Evolutionary conservation across 805 yeast species (phyloP).

Genomic region (Starmerella geochares): DNA sequence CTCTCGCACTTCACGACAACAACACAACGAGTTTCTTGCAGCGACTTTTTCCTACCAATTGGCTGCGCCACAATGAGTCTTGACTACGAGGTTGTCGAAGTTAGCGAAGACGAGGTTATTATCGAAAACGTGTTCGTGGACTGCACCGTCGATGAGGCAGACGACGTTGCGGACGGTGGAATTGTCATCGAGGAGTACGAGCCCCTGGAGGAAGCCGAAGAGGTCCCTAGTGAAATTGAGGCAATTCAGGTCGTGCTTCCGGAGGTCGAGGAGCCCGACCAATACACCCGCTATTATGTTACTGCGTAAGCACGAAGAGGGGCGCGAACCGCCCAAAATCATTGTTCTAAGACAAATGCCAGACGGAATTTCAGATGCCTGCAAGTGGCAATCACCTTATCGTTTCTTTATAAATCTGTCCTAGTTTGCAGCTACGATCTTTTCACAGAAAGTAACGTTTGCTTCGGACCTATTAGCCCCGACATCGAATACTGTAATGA

Average conservation of each 20-base stretch:
- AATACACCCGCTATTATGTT: not conserved
- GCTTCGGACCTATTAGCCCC: no score
- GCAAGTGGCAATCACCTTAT: no score
- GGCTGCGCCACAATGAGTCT: not conserved
- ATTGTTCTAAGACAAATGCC: no score
- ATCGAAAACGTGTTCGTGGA: not conserved
- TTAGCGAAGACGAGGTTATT: not conserved
- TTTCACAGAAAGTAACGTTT: no score
- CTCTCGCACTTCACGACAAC: not conserved
- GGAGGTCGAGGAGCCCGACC: constrained; percentile 10
- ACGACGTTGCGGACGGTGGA: constrained; percentile 1
- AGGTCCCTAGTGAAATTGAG: not conserved
- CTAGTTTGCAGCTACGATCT: no score
- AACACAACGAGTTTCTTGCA: not conserved
- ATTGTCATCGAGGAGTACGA: constrained; percentile 8
- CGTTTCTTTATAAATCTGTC: no score
- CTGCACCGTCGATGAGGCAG: constrained; percentile 7
- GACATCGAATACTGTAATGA: no score
- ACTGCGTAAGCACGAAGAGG: not conserved
- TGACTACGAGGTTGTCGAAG: constrained; percentile 10
- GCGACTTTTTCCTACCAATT: not conserved
- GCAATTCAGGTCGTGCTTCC: not conserved
- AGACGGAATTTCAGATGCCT: no score
- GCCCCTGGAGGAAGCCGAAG: constrained; percentile 6
- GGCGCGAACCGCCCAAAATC: not conserved